Conservation (phyloP, 176 grass and related monocot species). For the Otatea glauca region DNA sequence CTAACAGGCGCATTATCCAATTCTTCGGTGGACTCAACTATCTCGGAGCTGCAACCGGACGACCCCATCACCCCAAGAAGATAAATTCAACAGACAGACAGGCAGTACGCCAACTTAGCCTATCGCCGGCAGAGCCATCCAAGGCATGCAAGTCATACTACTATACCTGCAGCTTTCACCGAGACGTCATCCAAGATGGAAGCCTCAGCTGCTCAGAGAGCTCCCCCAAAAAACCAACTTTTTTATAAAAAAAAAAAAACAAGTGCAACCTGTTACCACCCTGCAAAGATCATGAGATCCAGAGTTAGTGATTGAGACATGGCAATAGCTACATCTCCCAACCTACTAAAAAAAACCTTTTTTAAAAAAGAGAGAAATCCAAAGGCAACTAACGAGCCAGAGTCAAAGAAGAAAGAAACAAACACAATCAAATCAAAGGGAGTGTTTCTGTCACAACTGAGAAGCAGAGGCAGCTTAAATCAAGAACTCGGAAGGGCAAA, state of each 20-base stretch:
- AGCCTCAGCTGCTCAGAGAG: constrained; percentile 9
- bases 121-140: constrained; percentile 29
- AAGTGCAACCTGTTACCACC: constrained; percentile 24
- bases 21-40: constrained; percentile 86
- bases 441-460: not conserved
- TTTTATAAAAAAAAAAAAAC: constrained; percentile 2
- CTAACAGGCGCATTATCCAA: constrained; percentile 39
- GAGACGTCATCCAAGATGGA: constrained; percentile 32
- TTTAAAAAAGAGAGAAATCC: constrained; percentile 14
- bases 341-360: not conserved
- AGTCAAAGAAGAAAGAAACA: constrained; percentile 26
- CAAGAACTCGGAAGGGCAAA: not conserved
- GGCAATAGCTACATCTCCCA: constrained; percentile 37
- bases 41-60: constrained; percentile 79
- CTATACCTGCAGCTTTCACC: constrained; percentile 48
- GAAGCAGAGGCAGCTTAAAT: constrained; percentile 23
- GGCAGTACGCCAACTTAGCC: constrained; percentile 43
- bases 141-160: constrained; percentile 34
- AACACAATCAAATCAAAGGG: constrained; percentile 16
- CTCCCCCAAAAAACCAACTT: constrained; percentile 16
- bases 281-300: constrained; percentile 60
- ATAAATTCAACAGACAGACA: constrained; percentile 23
- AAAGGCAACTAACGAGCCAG: constrained; percentile 2
- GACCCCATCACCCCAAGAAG: constrained; percentile 57
- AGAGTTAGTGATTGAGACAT: constrained; percentile 56